Evolutionary conservation across 1,139 yeast species (phyloP), one percentile per base, ranked within the genome.

Genomic region (Candida gigantensis): DNA sequence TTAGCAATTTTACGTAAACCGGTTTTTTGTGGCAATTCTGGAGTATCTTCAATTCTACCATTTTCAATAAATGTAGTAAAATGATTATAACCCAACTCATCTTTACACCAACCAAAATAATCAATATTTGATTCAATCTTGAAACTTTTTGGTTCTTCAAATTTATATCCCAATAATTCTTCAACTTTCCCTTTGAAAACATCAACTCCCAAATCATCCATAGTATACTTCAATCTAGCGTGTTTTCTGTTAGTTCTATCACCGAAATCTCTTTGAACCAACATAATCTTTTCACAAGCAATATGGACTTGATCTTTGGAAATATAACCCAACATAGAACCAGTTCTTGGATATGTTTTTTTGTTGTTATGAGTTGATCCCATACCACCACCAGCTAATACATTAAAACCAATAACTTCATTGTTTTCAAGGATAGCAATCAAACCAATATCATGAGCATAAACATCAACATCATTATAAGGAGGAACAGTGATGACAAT

Each of bases 311-410:
- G 77, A 36, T 83, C 90, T 44, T 72, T 73, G 6, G 79, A 50
- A 35, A 83, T 79, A 56, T 67, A 92, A 24, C 97, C 98, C 50
- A 90, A 76, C 65, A 81, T 67, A 15, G 95, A 82, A 44, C 96
- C 97, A 11, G 95, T 79, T 68, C 97, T 79, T 51, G 98, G 98
- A 56, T 92, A 92, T 0, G 98, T 92, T 74, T 90, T 92, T 58
- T 84, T 84, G 70, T 92, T 92, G 72, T 90, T 90, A 64, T 92
- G 98, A 23, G 97, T 92, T 27, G 95, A 78, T 53, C 97, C 98
- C 97, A 92, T 90, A 74, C 97, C 98, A 69, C 97, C 98, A 61
- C 97, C 98, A 45, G 84, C 96, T 45, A 85, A 75, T 35, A 92
- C 80, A 54, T 92, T 90, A 72, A 80, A 92, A 37, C 97, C 98